These are phyloP conservation scores for Pleodorina starrii DNA, from an alignment of 139 green algal species.

Conservation along the genomic window DNA sequence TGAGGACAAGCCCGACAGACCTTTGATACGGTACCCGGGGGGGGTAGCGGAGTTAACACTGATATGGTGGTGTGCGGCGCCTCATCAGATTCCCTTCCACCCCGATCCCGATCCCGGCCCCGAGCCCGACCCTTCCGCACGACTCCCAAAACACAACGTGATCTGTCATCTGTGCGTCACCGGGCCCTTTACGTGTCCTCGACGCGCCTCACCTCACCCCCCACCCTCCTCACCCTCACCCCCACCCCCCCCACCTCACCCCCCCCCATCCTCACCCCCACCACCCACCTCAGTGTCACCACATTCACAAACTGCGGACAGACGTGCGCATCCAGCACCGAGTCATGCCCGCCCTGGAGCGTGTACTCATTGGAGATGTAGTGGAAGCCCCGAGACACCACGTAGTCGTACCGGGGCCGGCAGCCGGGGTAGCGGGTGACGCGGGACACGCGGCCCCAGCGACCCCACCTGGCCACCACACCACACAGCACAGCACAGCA, in stretches of 20 bases:
- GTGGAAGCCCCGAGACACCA: background rate
- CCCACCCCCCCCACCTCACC: background rate
- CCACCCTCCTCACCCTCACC: background rate
- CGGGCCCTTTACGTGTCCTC: too few species aligned
- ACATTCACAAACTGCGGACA: conserved; percentile 37
- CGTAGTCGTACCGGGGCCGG: background rate
- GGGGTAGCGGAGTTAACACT: too few species aligned
- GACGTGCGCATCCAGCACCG: conserved; percentile 13
- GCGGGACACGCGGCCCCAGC: conserved; percentile 23
- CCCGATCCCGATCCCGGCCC: too few species aligned
- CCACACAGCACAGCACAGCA: too few species aligned
- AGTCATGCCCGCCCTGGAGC: conserved; percentile 3
- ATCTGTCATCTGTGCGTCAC: too few species aligned
- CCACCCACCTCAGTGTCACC: conserved; percentile 24
- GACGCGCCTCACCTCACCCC: background rate
- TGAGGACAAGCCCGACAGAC: too few species aligned
- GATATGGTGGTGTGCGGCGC: too few species aligned
- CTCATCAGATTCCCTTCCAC: too few species aligned
- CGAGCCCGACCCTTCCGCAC: too few species aligned
- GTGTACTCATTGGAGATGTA: conserved; percentile 42
- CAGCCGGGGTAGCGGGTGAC: conserved; percentile 4
- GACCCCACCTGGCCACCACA: conserved; percentile 3
- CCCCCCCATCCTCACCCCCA: background rate
- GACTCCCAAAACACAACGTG: too few species aligned
- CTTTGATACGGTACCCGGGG: too few species aligned